A percentile compares a stretch with the other conserved stretches of the same genome.
Evolutionary conservation across 306 rosid species (phyloP).

Genomic region (Mimosa pudica): DNA sequence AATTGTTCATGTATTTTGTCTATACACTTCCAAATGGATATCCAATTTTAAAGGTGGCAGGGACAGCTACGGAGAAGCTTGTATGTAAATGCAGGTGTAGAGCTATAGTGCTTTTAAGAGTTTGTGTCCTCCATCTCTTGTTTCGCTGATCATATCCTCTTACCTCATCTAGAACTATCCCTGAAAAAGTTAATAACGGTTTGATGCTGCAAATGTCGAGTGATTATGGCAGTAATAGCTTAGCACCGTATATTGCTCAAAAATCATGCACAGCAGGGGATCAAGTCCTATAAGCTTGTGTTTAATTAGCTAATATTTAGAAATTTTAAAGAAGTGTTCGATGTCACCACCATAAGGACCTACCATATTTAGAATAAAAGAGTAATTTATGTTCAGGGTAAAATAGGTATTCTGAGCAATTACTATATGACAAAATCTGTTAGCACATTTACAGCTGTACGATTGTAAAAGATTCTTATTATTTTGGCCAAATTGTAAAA

Average conservation of each 20-base stretch:
- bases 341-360: no score
- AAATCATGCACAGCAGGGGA: not conserved
- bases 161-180: slow-evolving; percentile 6
- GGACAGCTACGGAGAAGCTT: not conserved
- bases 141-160: not conserved
- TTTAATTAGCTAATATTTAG: not conserved
- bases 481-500: no score
- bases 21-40: slow-evolving; percentile 5
- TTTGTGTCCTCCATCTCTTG: slow-evolving; percentile 4
- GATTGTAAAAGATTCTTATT: no score
- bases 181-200: not conserved
- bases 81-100: not conserved
- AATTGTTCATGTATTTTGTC: slow-evolving; percentile 21
- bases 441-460: no score
- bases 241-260: slow-evolving; percentile 20
- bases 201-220: slow-evolving; percentile 13
- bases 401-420: no score
- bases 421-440: no score
- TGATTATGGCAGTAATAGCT: slow-evolving; percentile 18
- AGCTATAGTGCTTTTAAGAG: not conserved
- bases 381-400: no score
- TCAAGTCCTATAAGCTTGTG: not conserved
- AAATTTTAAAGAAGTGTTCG: no score
- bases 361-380: no score
- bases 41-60: not conserved